Conservation (phyloP, 2,329 filamentous ascomycete genomes). For the Mariannaea sp. region DNA sequence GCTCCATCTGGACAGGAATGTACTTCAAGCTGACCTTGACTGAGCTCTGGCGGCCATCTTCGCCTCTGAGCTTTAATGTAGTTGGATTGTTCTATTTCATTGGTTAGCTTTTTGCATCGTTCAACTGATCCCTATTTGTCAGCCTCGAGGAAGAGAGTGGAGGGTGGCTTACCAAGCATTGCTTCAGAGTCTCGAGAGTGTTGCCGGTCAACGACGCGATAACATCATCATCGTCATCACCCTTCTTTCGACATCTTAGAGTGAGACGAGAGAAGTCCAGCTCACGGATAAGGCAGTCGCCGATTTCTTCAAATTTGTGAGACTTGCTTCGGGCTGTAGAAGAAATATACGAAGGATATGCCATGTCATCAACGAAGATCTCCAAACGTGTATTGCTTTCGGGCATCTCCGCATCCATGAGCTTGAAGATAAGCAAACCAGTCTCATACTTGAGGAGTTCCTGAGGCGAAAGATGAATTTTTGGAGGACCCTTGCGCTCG, state of each 20-base stretch:
- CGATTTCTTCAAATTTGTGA: constrained; percentile 85
- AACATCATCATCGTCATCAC: constrained; percentile 75
- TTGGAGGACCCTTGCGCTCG: constrained; percentile 65
- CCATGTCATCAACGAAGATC: constrained; percentile 91
- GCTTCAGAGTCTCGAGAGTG: constrained; percentile 84
- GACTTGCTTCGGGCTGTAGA: constrained; percentile 71
- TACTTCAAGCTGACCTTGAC: constrained; percentile 94
- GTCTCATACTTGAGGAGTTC: constrained; percentile 87
- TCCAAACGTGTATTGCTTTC: constrained; percentile 79
- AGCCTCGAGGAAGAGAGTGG: background rate
- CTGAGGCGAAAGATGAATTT: constrained; percentile 77
- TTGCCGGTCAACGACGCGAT: constrained; percentile 83
- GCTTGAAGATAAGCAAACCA: constrained; percentile 90
- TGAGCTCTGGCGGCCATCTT: constrained; percentile 71
- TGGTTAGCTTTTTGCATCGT: background rate
- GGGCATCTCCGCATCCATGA: constrained; percentile 86
- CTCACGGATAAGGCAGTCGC: constrained; percentile 94
- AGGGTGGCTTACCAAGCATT: constrained; percentile 70
- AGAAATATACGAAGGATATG: constrained; percentile 86
- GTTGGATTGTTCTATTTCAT: constrained; percentile 81
- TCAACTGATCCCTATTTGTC: background rate
- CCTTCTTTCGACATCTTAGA: constrained; percentile 80
- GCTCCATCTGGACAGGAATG: constrained; percentile 89
- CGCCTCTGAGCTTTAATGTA: constrained; percentile 76
- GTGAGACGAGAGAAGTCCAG: constrained; percentile 96